Evolutionary conservation across 805 yeast genomes (phyloP).

Genomic region (Cyberlindnera bimundalis): DNA sequence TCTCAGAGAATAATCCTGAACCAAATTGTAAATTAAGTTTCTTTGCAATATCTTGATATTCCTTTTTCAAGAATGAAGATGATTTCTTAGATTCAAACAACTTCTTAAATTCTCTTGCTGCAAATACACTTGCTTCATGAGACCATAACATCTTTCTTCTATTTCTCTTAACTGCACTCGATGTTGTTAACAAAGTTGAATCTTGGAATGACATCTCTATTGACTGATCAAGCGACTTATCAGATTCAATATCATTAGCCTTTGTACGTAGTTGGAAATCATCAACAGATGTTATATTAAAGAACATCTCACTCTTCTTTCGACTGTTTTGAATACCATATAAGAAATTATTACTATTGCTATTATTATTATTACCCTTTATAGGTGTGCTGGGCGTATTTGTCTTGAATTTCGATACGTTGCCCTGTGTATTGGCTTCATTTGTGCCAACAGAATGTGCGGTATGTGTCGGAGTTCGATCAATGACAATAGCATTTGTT

Average conservation of each 20-base stretch:
- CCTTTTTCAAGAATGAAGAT: conserved; percentile 17
- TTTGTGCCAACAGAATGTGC: too few relatives aligned
- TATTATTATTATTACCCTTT: neutral
- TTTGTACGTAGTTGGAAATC: conserved; percentile 11
- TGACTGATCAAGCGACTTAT: conserved; percentile 4
- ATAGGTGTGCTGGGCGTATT: conserved; percentile 2
- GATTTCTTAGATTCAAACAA: conserved; percentile 12
- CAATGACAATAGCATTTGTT: conserved; percentile 1
- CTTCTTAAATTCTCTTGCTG: conserved; percentile 16
- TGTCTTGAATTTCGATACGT: conserved; percentile 1
- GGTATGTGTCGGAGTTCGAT: neutral
- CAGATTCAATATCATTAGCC: neutral
- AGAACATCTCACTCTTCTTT: conserved; percentile 12
- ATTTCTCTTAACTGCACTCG: neutral
- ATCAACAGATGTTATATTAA: conserved; percentile 11
- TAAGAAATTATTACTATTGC: neutral
- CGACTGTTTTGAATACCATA: conserved; percentile 13
- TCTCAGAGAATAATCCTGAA: conserved; percentile 11
- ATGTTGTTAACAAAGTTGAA: neutral
- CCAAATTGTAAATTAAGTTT: conserved; percentile 10
- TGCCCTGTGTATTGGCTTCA: too few relatives aligned
- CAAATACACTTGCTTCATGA: conserved; percentile 15
- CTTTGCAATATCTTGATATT: conserved; percentile 15
- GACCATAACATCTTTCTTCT: conserved; percentile 15
- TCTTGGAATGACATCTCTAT: conserved; percentile 7